A percentile compares a stretch with the other conserved stretches of the same genome.
phyloP scores from a whole-genome alignment of 305 asterid genomes.

The Ajuga reptans region DNA sequence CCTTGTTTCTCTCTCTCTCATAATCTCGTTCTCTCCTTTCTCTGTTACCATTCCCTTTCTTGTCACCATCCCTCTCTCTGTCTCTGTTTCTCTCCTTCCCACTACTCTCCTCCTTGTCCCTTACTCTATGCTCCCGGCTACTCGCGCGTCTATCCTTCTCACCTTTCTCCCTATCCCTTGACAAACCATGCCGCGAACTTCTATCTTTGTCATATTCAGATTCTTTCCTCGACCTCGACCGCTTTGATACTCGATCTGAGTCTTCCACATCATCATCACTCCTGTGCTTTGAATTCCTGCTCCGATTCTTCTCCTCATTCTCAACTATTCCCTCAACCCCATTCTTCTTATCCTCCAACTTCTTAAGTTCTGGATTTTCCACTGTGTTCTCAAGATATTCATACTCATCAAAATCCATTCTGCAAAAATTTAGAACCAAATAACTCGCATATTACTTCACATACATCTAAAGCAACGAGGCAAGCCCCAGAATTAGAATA shows the following conservation, averaged over 20 bases:
- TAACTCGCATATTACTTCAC: constrained; percentile 3
- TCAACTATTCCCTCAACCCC: constrained; percentile 32
- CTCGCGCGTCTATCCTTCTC: constrained; percentile 34
- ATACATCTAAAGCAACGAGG: constrained; percentile 16
- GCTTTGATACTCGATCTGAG: constrained; percentile 28
- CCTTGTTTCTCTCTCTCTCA: constrained; percentile 42
- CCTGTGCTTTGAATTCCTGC: constrained; percentile 41
- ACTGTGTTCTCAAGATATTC: constrained; percentile 48
- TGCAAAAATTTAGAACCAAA: not conserved
- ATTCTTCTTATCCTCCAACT: constrained; percentile 31
- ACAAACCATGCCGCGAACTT: constrained; percentile 29
- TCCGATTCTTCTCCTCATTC: constrained; percentile 32
- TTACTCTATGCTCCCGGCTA: constrained; percentile 32
- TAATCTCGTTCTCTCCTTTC: constrained; percentile 40
- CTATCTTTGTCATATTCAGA: constrained; percentile 41
- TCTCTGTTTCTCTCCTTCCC: constrained; percentile 26
- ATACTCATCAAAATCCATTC: constrained; percentile 59
- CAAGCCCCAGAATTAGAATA: not conserved
- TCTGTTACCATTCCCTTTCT: constrained; percentile 34
- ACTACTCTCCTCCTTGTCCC: constrained; percentile 33
- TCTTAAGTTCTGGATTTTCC: constrained; percentile 41
- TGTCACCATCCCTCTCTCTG: constrained; percentile 33
- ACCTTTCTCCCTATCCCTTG: constrained; percentile 44
- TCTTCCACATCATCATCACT: constrained; percentile 38
- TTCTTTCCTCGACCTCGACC: constrained; percentile 41